Evolutionary conservation across 2,329 filamentous ascomycete species (phyloP), one percentile per base, ranked within the genome.

Genomic region (Rhynchosporium graminicola): DNA sequence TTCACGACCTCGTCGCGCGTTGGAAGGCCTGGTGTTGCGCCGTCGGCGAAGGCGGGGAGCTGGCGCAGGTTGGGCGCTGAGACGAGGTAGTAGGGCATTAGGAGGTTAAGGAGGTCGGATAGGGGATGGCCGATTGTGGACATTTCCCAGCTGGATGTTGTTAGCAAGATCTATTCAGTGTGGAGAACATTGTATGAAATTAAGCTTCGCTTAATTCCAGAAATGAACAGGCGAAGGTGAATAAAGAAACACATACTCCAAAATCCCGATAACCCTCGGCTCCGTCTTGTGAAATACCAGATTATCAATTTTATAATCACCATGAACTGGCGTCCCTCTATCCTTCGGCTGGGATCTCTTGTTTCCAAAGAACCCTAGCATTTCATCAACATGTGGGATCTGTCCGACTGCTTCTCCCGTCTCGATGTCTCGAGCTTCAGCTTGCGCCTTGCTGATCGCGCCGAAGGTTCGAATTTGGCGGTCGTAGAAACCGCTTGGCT

Each of bases 271-370:
- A 12, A 98, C 93, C 59, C 87, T 82, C 5, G 93, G 87, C 75
- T 94, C 89, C 0, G 90, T 93, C 77, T 90, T 90, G 79, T 97
- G 91, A 76, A 96, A 99, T 46, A 95, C 87, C 68, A 94, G 76
- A 71, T 95, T 95, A 75, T 95, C 90, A 72, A 94, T 96, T 80
- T 98, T 99, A 80, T 94, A 99, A 76, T 99, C 95, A 42, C 95
- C 95, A 73, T 98, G 95, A 36, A 98, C 88, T 66, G 97, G 83
- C 4, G 88, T 89, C 28, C 84, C 87, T 65, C 90, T 82, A 74
- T 98, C 94, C 65, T 82, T 79, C 0, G 94, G 94, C 77, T 94
- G 91, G 56, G 81, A 82, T 62, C 75, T 76, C 68, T 85, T 80
- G 71, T 93, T 83, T 56, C 79, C 81, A 76, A 97, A 97, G 77